A percentile compares a stretch with the other conserved stretches of the same genome.
phyloP scores from a whole-genome alignment of 495 filamentous ascomycete genomes.

The Podospora fimiseda region DNA sequence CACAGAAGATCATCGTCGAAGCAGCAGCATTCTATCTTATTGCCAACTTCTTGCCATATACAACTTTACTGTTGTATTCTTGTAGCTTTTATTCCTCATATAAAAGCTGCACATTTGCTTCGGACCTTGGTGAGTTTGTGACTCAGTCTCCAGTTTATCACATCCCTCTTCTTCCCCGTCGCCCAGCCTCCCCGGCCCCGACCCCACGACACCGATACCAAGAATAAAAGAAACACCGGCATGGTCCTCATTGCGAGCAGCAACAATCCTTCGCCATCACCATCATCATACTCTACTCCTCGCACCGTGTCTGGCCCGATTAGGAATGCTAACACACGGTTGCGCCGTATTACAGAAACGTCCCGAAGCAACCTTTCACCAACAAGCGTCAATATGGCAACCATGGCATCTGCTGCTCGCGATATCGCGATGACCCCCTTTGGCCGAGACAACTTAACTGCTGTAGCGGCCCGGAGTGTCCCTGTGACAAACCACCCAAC shows the following conservation, averaged over 20 bases:
- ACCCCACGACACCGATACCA: not conserved
- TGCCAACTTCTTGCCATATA: slow-evolving; percentile 29
- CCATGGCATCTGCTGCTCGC: slow-evolving; percentile 53
- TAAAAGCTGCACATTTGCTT: slow-evolving; percentile 25
- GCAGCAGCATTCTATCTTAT: slow-evolving; percentile 23
- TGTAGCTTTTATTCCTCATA: slow-evolving; percentile 24
- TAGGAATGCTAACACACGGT: slow-evolving; percentile 15
- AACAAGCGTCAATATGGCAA: slow-evolving; percentile 50
- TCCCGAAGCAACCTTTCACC: slow-evolving; percentile 40
- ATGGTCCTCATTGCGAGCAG: slow-evolving; percentile 6
- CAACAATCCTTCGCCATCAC: slow-evolving; percentile 3
- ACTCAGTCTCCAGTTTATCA: slow-evolving; percentile 5
- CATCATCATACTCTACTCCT: slow-evolving; percentile 8
- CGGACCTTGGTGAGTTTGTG: slow-evolving; percentile 19
- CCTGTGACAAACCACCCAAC: slow-evolving; percentile 56
- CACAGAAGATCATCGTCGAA: slow-evolving; percentile 50
- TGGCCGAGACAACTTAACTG: slow-evolving; percentile 57
- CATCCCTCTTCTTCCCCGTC: slow-evolving; percentile 1
- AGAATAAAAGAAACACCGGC: not conserved
- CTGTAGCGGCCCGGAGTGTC: slow-evolving; percentile 52
- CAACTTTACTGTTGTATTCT: not conserved
- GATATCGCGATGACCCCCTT: slow-evolving; percentile 61
- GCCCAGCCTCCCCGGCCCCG: not conserved
- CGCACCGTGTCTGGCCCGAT: slow-evolving; percentile 15
- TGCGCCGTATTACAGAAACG: slow-evolving; percentile 33